Conservation (phyloP, 2,329 filamentous ascomycete genomes). For the Bipolaris bicolor region DNA sequence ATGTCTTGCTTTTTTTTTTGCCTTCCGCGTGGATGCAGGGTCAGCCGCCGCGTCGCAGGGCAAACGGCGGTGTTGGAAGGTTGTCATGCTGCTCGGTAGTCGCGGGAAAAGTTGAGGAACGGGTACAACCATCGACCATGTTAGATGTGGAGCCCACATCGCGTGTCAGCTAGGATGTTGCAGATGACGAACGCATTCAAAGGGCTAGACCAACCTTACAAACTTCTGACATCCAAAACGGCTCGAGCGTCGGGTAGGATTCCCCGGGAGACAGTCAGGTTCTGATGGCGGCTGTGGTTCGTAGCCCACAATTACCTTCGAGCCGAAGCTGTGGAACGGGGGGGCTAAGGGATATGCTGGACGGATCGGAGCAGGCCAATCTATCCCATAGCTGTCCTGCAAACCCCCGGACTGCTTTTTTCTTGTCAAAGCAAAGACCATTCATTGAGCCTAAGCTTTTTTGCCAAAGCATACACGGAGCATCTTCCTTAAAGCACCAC, state of each 20-base stretch:
- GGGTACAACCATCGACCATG: slow-evolving; percentile 28
- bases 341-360: slow-evolving; percentile 31
- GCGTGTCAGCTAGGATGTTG: slow-evolving; percentile 40
- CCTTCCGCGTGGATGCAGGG: background rate
- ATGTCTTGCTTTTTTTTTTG: background rate
- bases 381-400: slow-evolving; percentile 35
- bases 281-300: slow-evolving; percentile 32
- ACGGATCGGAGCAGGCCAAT: slow-evolving; percentile 37
- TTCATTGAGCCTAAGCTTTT: slow-evolving; percentile 31
- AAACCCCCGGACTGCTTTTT: slow-evolving; percentile 25
- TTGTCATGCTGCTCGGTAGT: slow-evolving; percentile 29
- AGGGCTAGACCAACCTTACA: slow-evolving; percentile 33
- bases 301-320: slow-evolving; percentile 25
- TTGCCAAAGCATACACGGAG: slow-evolving; percentile 35
- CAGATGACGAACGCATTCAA: slow-evolving; percentile 27
- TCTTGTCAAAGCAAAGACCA: slow-evolving; percentile 25
- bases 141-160: slow-evolving; percentile 32
- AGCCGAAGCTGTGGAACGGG: slow-evolving; percentile 35
- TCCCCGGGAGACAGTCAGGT: slow-evolving; percentile 37
- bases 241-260: slow-evolving; percentile 36
- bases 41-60: slow-evolving; percentile 1
- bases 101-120: slow-evolving; percentile 33
- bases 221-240: slow-evolving; percentile 34
- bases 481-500: slow-evolving; percentile 29
- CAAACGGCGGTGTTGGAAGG: slow-evolving; percentile 8